Conservation (phyloP, 345 rosid species). For the Abelmoschus esculentus region DNA sequence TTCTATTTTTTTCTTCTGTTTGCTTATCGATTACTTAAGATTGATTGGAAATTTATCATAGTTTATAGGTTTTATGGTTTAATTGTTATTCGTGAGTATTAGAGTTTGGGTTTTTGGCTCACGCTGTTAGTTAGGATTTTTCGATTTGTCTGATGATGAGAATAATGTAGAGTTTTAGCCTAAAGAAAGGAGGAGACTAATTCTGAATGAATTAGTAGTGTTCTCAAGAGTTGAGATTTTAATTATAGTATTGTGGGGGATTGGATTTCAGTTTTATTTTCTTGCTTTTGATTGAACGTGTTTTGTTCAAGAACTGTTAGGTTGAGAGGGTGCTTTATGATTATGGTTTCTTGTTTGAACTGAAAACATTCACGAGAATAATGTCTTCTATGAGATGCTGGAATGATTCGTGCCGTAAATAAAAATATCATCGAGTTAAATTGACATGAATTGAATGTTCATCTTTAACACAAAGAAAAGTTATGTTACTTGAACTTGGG, state of each 20-base stretch:
- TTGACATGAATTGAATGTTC: too few relatives aligned
- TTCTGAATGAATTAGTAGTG: neutral
- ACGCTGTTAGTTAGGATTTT: neutral
- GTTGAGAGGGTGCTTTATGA: neutral
- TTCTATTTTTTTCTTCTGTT: neutral
- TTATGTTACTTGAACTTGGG: too few relatives aligned
- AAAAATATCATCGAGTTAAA: too few relatives aligned
- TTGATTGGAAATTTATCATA: neutral
- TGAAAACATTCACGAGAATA: neutral
- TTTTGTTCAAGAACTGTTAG: neutral
- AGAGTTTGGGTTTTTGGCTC: neutral
- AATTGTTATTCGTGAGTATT: neutral
- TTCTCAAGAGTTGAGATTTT: neutral
- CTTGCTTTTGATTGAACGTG: neutral
- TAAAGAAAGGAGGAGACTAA: neutral
- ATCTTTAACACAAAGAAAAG: too few relatives aligned
- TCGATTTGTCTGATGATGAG: neutral
- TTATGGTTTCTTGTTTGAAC: neutral
- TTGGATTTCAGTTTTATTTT: neutral
- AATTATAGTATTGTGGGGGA: neutral
- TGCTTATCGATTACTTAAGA: neutral
- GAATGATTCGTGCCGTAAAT: too few relatives aligned
- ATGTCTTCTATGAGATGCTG: too few relatives aligned
- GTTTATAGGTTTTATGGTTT: neutral
- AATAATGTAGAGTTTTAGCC: neutral